Conservation (phyloP, 2,329 filamentous ascomycete species). For the Tothia fuscella region DNA sequence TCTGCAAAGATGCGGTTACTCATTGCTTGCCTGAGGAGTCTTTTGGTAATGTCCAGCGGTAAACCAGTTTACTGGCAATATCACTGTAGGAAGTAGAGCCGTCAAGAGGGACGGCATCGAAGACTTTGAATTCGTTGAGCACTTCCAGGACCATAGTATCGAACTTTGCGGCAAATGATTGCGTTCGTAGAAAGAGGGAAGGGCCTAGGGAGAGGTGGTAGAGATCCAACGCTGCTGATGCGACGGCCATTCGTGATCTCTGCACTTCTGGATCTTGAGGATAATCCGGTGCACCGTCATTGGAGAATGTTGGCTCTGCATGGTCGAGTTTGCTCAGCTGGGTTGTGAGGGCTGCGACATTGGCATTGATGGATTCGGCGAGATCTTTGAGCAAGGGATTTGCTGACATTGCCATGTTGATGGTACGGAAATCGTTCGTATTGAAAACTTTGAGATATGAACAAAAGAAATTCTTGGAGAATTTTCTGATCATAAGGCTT, state of each 20-base stretch:
- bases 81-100: constrained; percentile 29
- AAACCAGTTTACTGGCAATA: constrained; percentile 19
- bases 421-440: no score
- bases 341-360: background rate
- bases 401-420: no score
- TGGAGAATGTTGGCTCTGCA: background rate
- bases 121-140: constrained; percentile 42
- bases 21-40: constrained; percentile 23
- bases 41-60: constrained; percentile 19
- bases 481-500: no score
- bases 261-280: background rate
- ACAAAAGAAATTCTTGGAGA: no score
- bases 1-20: constrained; percentile 24
- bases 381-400: no score
- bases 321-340: constrained; percentile 6
- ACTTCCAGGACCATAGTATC: constrained; percentile 27
- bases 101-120: constrained; percentile 37
- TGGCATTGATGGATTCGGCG: background rate
- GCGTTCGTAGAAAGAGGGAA: background rate
- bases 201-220: background rate
- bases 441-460: no score
- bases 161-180: background rate
- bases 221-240: background rate
- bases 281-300: background rate
- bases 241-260: background rate